Evolutionary conservation across 2,329 filamentous ascomycete genomes (phyloP).

Genomic region (Fusarium sororula): DNA sequence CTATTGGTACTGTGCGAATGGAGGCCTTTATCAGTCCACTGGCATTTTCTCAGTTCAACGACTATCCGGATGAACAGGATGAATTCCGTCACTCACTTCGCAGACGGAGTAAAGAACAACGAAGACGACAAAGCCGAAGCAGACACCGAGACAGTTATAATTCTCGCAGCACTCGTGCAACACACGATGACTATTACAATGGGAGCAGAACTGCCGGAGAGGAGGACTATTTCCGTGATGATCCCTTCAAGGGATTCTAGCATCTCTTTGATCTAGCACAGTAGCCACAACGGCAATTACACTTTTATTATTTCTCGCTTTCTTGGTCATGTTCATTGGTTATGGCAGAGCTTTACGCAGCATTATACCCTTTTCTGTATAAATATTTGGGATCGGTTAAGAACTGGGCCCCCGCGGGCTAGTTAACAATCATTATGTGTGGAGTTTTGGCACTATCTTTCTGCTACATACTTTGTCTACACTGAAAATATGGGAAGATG

Average conservation of each 20-base stretch:
- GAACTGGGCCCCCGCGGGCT: neutral
- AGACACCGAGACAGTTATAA: constrained; percentile 62
- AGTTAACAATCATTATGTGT: constrained; percentile 17
- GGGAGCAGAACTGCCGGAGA: constrained; percentile 59
- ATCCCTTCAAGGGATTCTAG: constrained; percentile 71
- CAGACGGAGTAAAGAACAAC: constrained; percentile 64
- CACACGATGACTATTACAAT: constrained; percentile 57
- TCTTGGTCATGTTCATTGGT: constrained; percentile 14
- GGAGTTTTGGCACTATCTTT: constrained; percentile 25
- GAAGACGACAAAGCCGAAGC: constrained; percentile 63
- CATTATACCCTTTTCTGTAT: constrained; percentile 40
- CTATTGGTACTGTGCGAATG: constrained; percentile 92
- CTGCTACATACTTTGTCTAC: neutral
- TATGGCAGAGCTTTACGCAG: constrained; percentile 14
- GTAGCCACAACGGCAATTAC: constrained; percentile 7
- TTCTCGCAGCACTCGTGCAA: constrained; percentile 55
- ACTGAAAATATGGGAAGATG: constrained; percentile 15
- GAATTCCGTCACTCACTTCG: constrained; percentile 59
- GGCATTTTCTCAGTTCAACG: constrained; percentile 58
- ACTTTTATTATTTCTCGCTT: constrained; percentile 28
- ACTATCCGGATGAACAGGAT: constrained; percentile 59
- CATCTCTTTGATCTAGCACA: neutral
- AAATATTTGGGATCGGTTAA: constrained; percentile 27
- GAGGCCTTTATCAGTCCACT: constrained; percentile 88
- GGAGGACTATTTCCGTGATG: constrained; percentile 67